These are phyloP conservation scores for Suhomyces taliae DNA, from an alignment of 1,139 yeast species.

Conservation along the genomic window DNA sequence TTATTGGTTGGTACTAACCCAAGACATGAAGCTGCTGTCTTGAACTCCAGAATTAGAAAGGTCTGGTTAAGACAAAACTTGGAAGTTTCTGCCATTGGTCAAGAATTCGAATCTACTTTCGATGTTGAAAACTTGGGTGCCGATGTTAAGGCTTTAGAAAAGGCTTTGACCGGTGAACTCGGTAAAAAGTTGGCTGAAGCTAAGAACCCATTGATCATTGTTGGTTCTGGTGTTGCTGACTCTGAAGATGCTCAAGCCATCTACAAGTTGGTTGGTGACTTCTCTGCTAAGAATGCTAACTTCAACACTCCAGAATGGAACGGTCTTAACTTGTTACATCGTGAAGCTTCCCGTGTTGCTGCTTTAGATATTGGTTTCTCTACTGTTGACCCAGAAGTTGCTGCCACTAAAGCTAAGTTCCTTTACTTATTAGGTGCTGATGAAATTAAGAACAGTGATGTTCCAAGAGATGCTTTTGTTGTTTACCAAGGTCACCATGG, in stretches of 20 bases:
- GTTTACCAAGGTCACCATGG: conserved; percentile 94
- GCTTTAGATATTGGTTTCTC: conserved; percentile 85
- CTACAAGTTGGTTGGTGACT: conserved; percentile 62
- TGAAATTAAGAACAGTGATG: conserved; percentile 66
- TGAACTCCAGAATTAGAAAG: conserved; percentile 82
- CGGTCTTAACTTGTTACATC: conserved; percentile 77
- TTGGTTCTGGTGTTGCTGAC: conserved; percentile 81
- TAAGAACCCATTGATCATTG: conserved; percentile 72
- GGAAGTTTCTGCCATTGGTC: conserved; percentile 72
- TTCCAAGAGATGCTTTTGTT: conserved; percentile 85
- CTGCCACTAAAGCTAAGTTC: conserved; percentile 63
- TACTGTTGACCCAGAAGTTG: conserved; percentile 50
- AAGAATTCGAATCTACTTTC: conserved; percentile 76
- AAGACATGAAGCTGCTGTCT: conserved; percentile 87
- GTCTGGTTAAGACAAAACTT: conserved; percentile 73
- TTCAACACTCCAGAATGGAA: conserved; percentile 78
- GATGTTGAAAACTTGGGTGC: conserved; percentile 64
- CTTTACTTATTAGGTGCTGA: conserved; percentile 85
- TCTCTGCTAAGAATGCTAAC: conserved; percentile 58
- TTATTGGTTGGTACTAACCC: conserved; percentile 84
- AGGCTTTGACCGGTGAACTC: conserved; percentile 65
- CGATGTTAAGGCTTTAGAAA: conserved; percentile 55
- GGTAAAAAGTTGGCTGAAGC: conserved; percentile 72
- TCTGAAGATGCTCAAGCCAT: conserved; percentile 65
- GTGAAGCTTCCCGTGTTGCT: conserved; percentile 85